Evolutionary conservation across 2,329 filamentous ascomycete genomes (phyloP).

Genomic region (Fusarium acutatum): DNA sequence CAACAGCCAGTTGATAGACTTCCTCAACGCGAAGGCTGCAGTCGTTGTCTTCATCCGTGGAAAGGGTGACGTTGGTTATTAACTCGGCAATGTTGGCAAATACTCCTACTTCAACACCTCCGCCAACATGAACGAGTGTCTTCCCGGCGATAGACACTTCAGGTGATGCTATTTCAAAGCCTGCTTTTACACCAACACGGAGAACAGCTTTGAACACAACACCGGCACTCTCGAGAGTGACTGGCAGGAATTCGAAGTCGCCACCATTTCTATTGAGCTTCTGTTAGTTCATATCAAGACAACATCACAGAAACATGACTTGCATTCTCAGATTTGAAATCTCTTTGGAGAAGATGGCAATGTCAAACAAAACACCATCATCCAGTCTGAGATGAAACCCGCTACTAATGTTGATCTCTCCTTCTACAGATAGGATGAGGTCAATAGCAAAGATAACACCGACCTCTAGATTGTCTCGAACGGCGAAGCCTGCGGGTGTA

Average conservation of each 20-base stretch:
- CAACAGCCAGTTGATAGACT: constrained; percentile 60
- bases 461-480: not conserved
- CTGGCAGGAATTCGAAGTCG: not conserved
- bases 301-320: rapidly evolving
- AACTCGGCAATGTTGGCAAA: not conserved
- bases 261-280: not conserved
- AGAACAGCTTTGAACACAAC: not conserved
- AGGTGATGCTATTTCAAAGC: not conserved
- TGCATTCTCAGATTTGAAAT: not conserved
- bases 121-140: not conserved
- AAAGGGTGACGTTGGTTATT: not conserved
- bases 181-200: not conserved
- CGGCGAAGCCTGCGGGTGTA: not conserved
- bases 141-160: not conserved
- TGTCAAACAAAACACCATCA: not conserved
- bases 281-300: rapidly evolving
- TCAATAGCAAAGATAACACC: not conserved
- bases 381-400: not conserved
- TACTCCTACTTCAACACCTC: not conserved
- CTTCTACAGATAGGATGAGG: not conserved
- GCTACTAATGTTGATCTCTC: not conserved
- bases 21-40: constrained; percentile 40
- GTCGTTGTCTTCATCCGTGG: rapidly evolving
- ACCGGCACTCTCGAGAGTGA: not conserved
- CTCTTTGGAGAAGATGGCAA: not conserved